Evolutionary conservation across 352 stramenopile species (phyloP).

Genomic region (Blastocystis sp.): DNA sequence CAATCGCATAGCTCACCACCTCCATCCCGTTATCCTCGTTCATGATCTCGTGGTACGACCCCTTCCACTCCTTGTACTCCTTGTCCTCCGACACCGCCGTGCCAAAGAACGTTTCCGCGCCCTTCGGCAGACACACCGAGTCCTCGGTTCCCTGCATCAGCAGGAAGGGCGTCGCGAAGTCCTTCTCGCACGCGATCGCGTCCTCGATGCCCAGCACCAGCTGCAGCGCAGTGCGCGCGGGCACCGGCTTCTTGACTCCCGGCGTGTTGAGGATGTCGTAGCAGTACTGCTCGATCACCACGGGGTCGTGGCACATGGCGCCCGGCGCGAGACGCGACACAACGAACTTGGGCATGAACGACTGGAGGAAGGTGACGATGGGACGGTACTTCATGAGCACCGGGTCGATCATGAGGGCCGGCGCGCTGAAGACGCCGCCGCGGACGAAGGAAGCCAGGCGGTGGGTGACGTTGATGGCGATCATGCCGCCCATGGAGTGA

Average conservation of each 20-base stretch:
- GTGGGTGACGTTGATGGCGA: constrained; percentile 64
- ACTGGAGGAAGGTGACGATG: constrained; percentile 19
- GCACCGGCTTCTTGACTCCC: constrained; percentile 53
- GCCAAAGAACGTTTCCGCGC: constrained; percentile 19
- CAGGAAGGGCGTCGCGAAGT: constrained; percentile 28
- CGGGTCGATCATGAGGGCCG: constrained; percentile 66
- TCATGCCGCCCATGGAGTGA: constrained; percentile 71
- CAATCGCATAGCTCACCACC: constrained; percentile 4
- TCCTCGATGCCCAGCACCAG: neutral
- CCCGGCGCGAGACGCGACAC: constrained; percentile 42
- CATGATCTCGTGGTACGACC: constrained; percentile 61
- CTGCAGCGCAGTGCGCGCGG: constrained; percentile 17
- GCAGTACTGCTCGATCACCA: constrained; percentile 69
- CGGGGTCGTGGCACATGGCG: constrained; percentile 57
- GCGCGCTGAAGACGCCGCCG: constrained; percentile 64
- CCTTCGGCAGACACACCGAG: constrained; percentile 15
- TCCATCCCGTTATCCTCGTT: constrained; percentile 42
- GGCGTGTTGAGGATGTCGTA: constrained; percentile 66
- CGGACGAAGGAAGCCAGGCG: constrained; percentile 25
- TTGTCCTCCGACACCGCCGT: constrained; percentile 13
- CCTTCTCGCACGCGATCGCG: neutral
- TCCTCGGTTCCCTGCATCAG: constrained; percentile 58
- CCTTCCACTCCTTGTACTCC: constrained; percentile 42
- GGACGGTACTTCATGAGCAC: neutral
- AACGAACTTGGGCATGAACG: constrained; percentile 68